Percentiles rank a stretch among this genome's conserved stretches.
These are phyloP conservation scores for Plasmodium relictum DNA, from an alignment of 169 alveolate species.

Conservation along the genomic window DNA sequence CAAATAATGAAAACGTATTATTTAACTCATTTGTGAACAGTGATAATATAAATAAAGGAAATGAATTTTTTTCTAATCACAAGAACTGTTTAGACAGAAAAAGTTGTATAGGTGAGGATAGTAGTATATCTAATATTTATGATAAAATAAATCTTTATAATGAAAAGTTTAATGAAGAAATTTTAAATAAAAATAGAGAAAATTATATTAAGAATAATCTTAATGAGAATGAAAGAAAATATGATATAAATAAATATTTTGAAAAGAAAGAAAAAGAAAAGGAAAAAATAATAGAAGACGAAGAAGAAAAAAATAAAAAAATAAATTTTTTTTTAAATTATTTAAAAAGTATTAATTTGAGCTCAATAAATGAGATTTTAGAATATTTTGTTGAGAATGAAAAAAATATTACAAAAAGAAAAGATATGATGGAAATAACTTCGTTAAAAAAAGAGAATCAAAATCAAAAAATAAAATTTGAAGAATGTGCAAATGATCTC, in stretches of 20 bases:
- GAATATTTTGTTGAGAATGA: conserved; percentile 60
- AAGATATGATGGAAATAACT: conserved; percentile 14
- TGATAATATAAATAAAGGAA: conserved; percentile 7
- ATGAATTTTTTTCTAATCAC: not conserved
- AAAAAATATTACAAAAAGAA: not conserved
- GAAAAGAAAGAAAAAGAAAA: not conserved
- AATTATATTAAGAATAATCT: not conserved
- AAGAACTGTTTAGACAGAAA: not conserved
- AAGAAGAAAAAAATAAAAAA: conserved; percentile 19
- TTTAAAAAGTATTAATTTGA: conserved; percentile 48
- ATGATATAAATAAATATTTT: not conserved
- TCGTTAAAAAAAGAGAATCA: conserved; percentile 6
- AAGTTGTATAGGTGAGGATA: not conserved
- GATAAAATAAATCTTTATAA: conserved; percentile 41
- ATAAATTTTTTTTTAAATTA: conserved; percentile 37
- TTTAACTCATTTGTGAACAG: not conserved
- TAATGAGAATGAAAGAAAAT: not conserved
- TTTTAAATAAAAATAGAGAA: not conserved
- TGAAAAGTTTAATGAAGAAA: conserved; percentile 23
- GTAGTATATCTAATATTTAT: conserved; percentile 13
- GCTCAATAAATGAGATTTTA: conserved; percentile 24
- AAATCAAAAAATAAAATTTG: conserved; percentile 1
- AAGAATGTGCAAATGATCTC: not conserved
- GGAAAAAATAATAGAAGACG: not conserved
- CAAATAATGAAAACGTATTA: not conserved